phyloP scores from a whole-genome alignment of 345 rosid species.

The Raphanus sativus region DNA sequence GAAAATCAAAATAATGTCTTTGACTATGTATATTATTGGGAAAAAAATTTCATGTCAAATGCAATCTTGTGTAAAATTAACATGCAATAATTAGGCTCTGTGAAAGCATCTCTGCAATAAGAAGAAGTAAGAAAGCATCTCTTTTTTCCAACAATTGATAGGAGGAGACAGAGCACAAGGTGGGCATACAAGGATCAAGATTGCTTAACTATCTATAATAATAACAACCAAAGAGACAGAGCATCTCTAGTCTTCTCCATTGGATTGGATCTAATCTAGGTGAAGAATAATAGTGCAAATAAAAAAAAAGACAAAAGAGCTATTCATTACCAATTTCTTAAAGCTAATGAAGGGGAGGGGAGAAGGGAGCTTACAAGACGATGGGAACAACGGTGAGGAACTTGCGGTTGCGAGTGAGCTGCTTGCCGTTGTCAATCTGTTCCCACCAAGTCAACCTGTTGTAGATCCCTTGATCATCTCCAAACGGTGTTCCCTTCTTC shows the following conservation, averaged over 20 bases:
- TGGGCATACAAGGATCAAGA: not conserved
- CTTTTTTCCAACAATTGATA: not conserved
- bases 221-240: not conserved
- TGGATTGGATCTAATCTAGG: not conserved
- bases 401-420: slow-evolving; percentile 76
- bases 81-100: not conserved
- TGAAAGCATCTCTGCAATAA: not conserved
- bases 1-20: not conserved
- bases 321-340: too few species aligned
- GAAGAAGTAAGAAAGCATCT: not conserved
- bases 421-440: slow-evolving; percentile 82
- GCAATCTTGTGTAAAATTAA: not conserved
- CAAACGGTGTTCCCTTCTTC: slow-evolving; percentile 80
- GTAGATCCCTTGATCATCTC: slow-evolving; percentile 79
- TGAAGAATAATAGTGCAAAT: not conserved
- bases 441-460: slow-evolving; percentile 82
- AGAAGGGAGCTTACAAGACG: slow-evolving; percentile 56
- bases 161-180: not conserved
- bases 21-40: not conserved
- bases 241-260: not conserved
- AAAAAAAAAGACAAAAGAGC: too few species aligned
- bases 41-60: not conserved
- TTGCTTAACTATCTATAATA: not conserved
- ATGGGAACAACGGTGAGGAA: slow-evolving; percentile 77
- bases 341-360: not conserved